Conservation (phyloP, 805 yeast species). For the Torulaspora gathmanii region DNA sequence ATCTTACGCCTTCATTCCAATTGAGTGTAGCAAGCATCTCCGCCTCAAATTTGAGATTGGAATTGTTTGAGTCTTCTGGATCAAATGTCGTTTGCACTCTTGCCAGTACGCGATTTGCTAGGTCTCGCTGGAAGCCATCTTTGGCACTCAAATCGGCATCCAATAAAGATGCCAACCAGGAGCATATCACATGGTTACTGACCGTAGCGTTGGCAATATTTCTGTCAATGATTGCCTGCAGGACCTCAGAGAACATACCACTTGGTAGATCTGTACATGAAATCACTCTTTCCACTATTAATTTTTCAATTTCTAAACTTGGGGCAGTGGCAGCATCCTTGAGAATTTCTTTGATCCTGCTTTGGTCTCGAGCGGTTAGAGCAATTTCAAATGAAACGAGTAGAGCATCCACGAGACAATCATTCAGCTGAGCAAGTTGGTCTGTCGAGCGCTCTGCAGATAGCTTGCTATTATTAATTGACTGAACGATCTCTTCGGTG, state of each 20-base stretch:
- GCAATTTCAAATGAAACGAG: slow-evolving; percentile 27
- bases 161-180: slow-evolving; percentile 31
- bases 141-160: slow-evolving; percentile 9
- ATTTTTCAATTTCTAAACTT: slow-evolving; percentile 21
- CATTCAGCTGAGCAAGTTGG: slow-evolving; percentile 16
- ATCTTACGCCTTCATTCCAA: slow-evolving; percentile 40
- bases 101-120: slow-evolving; percentile 5
- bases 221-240: slow-evolving; percentile 24
- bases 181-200: slow-evolving; percentile 21
- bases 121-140: background rate
- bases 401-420: slow-evolving; percentile 23
- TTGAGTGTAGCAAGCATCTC: slow-evolving; percentile 37
- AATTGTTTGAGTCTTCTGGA: background rate
- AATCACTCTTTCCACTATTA: slow-evolving; percentile 21
- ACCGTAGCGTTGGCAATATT: slow-evolving; percentile 16
- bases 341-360: slow-evolving; percentile 20
- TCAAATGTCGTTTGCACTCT: slow-evolving; percentile 3
- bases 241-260: slow-evolving; percentile 16
- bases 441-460: slow-evolving; percentile 12
- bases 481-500: slow-evolving; percentile 5
- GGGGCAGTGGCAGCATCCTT: slow-evolving; percentile 15
- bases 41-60: slow-evolving; percentile 26
- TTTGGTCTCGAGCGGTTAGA: slow-evolving; percentile 23
- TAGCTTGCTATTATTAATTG: slow-evolving; percentile 12
- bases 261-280: slow-evolving; percentile 17